These are phyloP conservation scores for Yamadazyma paraphyllophila DNA, from an alignment of 805 yeast genomes.

Conservation along the genomic window DNA sequence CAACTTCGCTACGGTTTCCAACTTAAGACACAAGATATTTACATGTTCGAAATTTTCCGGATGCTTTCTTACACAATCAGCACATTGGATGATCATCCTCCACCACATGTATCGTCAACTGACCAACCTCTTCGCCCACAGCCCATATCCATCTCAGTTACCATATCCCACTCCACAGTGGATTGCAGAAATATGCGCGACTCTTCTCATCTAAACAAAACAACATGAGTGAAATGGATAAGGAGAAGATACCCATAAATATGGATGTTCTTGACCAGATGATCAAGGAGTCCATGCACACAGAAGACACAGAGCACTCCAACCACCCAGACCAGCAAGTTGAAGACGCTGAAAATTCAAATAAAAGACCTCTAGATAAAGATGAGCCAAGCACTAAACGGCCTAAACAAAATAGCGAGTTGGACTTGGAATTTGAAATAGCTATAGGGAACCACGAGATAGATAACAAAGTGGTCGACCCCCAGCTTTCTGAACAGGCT, in stretches of 20 bases:
- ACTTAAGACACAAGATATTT: too few species aligned
- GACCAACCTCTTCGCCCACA: too few species aligned
- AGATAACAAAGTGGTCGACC: background rate
- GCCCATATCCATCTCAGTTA: too few species aligned
- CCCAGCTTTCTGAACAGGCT: background rate
- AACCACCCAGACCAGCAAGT: background rate
- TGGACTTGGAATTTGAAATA: conserved; percentile 5
- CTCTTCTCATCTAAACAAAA: conserved; percentile 10
- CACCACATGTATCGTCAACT: too few species aligned
- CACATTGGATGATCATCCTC: too few species aligned
- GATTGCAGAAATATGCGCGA: conserved; percentile 5
- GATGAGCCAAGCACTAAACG: background rate
- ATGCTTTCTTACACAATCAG: too few species aligned
- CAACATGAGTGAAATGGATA: background rate
- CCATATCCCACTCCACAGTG: too few species aligned
- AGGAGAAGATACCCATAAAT: conserved; percentile 5
- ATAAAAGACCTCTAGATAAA: background rate
- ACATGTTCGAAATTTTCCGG: too few species aligned
- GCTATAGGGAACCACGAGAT: conserved; percentile 5
- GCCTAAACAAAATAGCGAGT: background rate
- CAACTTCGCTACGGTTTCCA: too few species aligned
- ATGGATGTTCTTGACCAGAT: conserved; percentile 16
- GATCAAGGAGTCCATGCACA: conserved; percentile 13
- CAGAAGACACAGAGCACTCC: background rate
- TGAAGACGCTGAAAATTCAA: background rate